These are phyloP conservation scores for Usnea hakonensis DNA, from an alignment of 495 filamentous ascomycete species.

Conservation along the genomic window DNA sequence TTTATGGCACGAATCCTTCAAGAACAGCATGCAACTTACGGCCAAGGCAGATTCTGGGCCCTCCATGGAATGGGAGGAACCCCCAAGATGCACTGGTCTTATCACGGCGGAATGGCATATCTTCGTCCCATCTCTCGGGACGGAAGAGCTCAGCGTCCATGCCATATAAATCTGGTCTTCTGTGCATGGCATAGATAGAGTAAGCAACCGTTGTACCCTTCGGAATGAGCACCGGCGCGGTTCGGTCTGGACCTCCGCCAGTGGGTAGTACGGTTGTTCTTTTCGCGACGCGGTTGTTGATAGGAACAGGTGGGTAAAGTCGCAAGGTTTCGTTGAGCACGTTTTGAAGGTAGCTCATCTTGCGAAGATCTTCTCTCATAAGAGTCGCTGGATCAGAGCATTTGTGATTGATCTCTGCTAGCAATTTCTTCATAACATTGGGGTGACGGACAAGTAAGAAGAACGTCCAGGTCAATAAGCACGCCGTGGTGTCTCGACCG, in stretches of 20 bases:
- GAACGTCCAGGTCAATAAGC: slow-evolving; percentile 48
- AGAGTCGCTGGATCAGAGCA: slow-evolving; percentile 7
- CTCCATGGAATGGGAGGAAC: slow-evolving; percentile 47
- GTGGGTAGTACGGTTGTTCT: slow-evolving; percentile 40
- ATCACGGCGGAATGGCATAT: slow-evolving; percentile 22
- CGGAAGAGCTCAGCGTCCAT: slow-evolving; percentile 42
- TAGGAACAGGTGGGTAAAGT: slow-evolving; percentile 16
- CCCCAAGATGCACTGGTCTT: slow-evolving; percentile 34
- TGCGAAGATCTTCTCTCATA: slow-evolving; percentile 19
- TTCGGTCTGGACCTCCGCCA: slow-evolving; percentile 45
- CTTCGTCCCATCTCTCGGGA: slow-evolving; percentile 47
- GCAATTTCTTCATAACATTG: slow-evolving; percentile 25
- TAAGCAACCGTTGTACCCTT: slow-evolving; percentile 35
- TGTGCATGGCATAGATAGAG: slow-evolving; percentile 40
- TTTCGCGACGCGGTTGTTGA: slow-evolving; percentile 10
- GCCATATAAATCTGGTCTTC: slow-evolving; percentile 44
- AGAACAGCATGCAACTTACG: slow-evolving; percentile 32
- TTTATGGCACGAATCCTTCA: neutral
- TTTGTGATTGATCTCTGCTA: slow-evolving; percentile 21
- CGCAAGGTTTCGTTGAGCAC: slow-evolving; percentile 31
- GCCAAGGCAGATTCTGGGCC: too few species aligned
- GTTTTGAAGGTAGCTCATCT: slow-evolving; percentile 29
- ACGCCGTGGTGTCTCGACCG: slow-evolving; percentile 53
- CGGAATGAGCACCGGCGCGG: slow-evolving; percentile 30
- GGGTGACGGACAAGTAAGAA: slow-evolving; percentile 31